Percentiles rank a stretch among this genome's conserved stretches.
These are phyloP conservation scores for Cymbopogon flexuosus DNA, from an alignment of 202 grass and related monocot species.

Conservation along the genomic window DNA sequence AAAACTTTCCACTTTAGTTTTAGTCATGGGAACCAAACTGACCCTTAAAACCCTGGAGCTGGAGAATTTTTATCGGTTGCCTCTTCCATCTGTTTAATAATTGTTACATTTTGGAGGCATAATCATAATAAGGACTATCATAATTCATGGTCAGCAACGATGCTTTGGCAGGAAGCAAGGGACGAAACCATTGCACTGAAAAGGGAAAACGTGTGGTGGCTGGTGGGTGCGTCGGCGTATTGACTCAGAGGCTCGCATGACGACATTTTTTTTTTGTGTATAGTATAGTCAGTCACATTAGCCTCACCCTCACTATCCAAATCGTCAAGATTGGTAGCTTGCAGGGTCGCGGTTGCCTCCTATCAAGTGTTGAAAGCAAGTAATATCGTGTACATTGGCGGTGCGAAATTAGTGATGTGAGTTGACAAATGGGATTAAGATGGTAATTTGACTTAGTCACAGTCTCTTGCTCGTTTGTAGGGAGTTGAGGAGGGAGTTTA, in stretches of 20 bases:
- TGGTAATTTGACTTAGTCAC: background rate
- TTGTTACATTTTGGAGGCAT: background rate
- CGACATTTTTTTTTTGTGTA: no score
- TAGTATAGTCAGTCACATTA: no score
- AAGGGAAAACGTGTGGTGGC: background rate
- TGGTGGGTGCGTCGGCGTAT: background rate
- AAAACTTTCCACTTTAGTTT: no score
- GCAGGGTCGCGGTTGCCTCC: no score
- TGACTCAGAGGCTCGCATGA: background rate
- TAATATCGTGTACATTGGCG: no score
- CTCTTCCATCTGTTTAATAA: background rate
- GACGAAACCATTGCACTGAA: background rate
- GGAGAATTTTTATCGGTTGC: background rate
- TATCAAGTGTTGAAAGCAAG: no score
- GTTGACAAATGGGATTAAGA: background rate
- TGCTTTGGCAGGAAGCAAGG: background rate
- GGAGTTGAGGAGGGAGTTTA: background rate
- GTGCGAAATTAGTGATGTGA: background rate
- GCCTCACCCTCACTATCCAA: no score
- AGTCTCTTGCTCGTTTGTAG: background rate
- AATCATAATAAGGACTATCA: background rate
- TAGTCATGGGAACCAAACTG: no score
- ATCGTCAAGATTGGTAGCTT: no score
- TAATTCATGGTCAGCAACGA: background rate
- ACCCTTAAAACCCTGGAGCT: background rate